Conservation (phyloP, 148 eudicot species). For the Diospyros kaki region DNA sequence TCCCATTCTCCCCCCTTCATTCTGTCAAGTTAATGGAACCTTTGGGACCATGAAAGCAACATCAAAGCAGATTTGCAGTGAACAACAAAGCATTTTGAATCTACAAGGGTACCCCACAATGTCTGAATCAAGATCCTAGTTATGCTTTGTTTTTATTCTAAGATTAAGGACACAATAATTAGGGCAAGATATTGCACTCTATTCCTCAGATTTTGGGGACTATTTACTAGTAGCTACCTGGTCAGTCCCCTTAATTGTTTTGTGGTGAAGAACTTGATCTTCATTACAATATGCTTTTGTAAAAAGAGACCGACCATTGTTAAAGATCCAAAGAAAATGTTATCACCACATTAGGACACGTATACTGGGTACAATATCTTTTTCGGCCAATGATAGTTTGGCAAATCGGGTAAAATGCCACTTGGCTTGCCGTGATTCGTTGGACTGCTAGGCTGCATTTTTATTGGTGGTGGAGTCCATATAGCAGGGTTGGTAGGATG, state of each 20-base stretch:
- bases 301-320: constrained; percentile 26
- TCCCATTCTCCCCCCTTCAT: neutral
- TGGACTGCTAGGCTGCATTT: too few species aligned
- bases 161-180: constrained; percentile 16
- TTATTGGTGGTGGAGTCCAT: too few species aligned
- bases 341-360: too few species aligned
- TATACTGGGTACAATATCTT: too few species aligned
- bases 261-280: constrained; percentile 28
- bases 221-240: neutral
- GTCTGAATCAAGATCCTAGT: constrained; percentile 20
- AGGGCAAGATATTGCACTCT: constrained; percentile 23
- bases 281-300: constrained; percentile 10
- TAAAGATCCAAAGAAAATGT: constrained; percentile 4
- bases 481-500: too few species aligned
- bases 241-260: neutral
- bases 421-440: too few species aligned
- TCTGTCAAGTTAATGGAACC: constrained; percentile 12
- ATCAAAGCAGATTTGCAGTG: constrained; percentile 1
- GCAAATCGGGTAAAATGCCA: too few species aligned
- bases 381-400: too few species aligned
- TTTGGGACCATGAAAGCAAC: constrained; percentile 24
- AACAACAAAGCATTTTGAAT: constrained; percentile 15
- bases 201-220: constrained; percentile 18
- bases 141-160: constrained; percentile 8
- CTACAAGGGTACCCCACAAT: constrained; percentile 16